A percentile compares a stretch with the other conserved stretches of the same genome.
Conservation (phyloP, 2,329 filamentous ascomycete species). For the Pyrenochaeta sp. region DNA sequence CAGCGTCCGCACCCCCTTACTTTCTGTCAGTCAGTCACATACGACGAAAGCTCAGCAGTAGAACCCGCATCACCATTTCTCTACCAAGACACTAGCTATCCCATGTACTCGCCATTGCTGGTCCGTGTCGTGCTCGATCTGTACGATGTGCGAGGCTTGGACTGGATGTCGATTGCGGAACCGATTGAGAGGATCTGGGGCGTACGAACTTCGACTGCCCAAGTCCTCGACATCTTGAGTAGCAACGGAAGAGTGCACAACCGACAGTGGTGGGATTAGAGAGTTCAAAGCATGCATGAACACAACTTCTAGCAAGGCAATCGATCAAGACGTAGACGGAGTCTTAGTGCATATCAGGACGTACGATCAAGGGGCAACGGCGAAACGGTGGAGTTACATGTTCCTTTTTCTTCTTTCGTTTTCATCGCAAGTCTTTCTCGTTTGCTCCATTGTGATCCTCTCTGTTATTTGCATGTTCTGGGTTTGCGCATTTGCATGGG, state of each 20-base stretch:
- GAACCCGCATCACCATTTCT: slow-evolving; percentile 30
- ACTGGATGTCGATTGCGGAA: slow-evolving; percentile 50
- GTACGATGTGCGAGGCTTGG: slow-evolving; percentile 44
- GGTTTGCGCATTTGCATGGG: neutral
- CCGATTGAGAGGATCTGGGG: slow-evolving; percentile 46
- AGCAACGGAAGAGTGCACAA: slow-evolving; percentile 45
- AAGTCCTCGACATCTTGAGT: slow-evolving; percentile 47
- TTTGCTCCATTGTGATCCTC: neutral
- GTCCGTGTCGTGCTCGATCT: slow-evolving; percentile 48
- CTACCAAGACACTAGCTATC: slow-evolving; percentile 38
- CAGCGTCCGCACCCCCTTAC: slow-evolving; percentile 22
- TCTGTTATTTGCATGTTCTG: neutral
- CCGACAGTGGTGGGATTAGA: slow-evolving; percentile 48
- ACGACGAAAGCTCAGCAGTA: slow-evolving; percentile 5
- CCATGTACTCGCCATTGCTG: slow-evolving; percentile 48
- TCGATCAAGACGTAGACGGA: neutral
- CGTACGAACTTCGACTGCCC: slow-evolving; percentile 42
- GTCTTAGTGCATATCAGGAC: neutral
- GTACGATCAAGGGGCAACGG: neutral
- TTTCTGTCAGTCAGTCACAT: slow-evolving; percentile 13
- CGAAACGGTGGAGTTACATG: slow-evolving; percentile 3
- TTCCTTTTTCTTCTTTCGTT: neutral
- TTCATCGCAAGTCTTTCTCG: neutral
- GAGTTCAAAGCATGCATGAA: too few species aligned
- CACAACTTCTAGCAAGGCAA: too few species aligned